phyloP scores from a whole-genome alignment of 108 stramenopile genomes.

The Cyclotella choctawhatcheeana region DNA sequence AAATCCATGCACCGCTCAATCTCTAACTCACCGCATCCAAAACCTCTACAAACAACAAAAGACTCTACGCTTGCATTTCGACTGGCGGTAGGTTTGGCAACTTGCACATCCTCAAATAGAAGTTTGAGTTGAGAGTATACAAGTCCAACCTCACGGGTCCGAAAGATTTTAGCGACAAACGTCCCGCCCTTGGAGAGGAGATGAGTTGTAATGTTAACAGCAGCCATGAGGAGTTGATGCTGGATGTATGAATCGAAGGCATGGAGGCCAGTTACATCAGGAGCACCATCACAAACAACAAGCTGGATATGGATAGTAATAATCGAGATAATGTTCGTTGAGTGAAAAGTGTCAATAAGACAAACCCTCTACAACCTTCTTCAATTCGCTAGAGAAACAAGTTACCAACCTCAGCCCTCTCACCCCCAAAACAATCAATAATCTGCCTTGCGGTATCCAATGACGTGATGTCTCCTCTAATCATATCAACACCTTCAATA shows the following conservation, averaged over 20 bases:
- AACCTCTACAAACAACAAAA: slow-evolving; percentile 92
- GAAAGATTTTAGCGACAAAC: slow-evolving; percentile 99
- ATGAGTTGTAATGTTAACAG: slow-evolving; percentile 92
- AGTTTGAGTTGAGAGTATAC: slow-evolving; percentile 91
- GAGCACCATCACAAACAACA: slow-evolving; percentile 99
- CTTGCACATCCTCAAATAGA: slow-evolving; percentile 83
- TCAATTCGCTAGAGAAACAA: no score
- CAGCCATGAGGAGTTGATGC: slow-evolving; percentile 91
- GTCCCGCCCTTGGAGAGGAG: slow-evolving; percentile 86
- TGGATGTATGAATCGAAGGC: slow-evolving; percentile 97
- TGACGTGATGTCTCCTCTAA: slow-evolving; percentile 97
- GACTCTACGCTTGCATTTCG: slow-evolving; percentile 89
- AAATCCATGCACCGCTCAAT: slow-evolving; percentile 55
- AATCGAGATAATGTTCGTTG: background rate
- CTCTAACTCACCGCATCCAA: slow-evolving; percentile 39
- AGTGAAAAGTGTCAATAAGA: background rate
- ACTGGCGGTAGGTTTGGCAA: slow-evolving; percentile 89
- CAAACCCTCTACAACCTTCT: background rate
- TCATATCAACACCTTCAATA: slow-evolving; percentile 85
- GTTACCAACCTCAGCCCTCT: slow-evolving; percentile 69
- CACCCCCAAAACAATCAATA: slow-evolving; percentile 78
- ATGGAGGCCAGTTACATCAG: slow-evolving; percentile 97
- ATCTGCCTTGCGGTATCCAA: slow-evolving; percentile 81
- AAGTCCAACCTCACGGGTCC: slow-evolving; percentile 90
- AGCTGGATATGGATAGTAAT: slow-evolving; percentile 46